Base-by-base conservation (phyloP, 768 basidiomycete genomes). In the Trametes cinnabarina region DNA sequence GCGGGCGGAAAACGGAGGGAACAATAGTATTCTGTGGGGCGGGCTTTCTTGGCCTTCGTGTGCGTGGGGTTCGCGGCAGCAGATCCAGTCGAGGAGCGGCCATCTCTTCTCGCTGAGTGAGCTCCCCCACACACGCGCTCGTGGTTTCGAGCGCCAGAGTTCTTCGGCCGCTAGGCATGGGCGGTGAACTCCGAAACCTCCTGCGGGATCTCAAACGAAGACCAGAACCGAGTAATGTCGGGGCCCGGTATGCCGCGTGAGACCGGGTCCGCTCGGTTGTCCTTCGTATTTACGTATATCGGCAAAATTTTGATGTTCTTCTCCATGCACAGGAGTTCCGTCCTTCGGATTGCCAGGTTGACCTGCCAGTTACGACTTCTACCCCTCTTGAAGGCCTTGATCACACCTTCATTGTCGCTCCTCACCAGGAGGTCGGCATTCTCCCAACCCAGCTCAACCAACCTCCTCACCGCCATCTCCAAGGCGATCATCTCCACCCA, bases 281-380 rank as follows among this genome's bases (percentile, higher is more conserved):
- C 30, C 11, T 5, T 6, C 5, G 30, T 32, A 32, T 32, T 32
- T 5, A 32, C 30, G 30, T 32, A 32, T 32, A 6, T 5, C 30
- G 30, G 30, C 6, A 32, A 11, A 32, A 32, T 32, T 11, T 32
- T 5, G 30, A 32, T 32, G 30, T 32, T 32, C 6, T 6, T 5
- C 30, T 5, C 30, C 30, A 32, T 32, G 30, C 30, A 32, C 6
- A 32, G 32, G 19, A 23, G 34, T 22, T 55, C 54, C 17, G 35
- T 47, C 1, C 47, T 32, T 20, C 54, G 32, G 14, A 55, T 55
- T 17, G 54, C 15, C 1, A 40, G n/a, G 54, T 55, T 55, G 2
- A 55, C 54, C n/a, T 55, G 54, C 9, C 34, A 55, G 32, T 49
- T 49, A 4, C 48, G 20, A 23, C 47, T 57, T 3, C 55, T 22